Evolutionary conservation across 2,329 filamentous ascomycete species (phyloP).

Genomic region (Diplocarpon rosae): DNA sequence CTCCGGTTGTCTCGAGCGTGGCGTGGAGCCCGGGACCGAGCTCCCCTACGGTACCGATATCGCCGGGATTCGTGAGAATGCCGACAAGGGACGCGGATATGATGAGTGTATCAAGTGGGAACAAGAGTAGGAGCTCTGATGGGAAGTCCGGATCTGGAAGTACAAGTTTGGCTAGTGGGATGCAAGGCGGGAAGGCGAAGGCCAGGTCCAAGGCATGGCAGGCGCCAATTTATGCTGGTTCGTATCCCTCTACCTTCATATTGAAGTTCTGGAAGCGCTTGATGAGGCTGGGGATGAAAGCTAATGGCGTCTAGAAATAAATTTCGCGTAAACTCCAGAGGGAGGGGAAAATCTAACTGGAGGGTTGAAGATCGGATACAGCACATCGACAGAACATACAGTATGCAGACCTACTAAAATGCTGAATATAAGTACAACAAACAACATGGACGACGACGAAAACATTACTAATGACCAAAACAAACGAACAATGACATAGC

Average conservation of each 20-base stretch:
- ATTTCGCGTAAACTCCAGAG: too few species aligned
- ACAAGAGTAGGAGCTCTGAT: slow-evolving; percentile 24
- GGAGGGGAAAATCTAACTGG: too few species aligned
- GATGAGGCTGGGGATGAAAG: too few species aligned
- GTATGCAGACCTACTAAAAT: too few species aligned
- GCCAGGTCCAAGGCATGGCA: slow-evolving; percentile 33
- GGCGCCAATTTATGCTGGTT: slow-evolving; percentile 31
- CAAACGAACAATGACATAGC: too few species aligned
- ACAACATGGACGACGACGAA: too few species aligned
- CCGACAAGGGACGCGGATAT: slow-evolving; percentile 9
- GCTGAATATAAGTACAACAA: too few species aligned
- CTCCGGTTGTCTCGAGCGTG: slow-evolving; percentile 6
- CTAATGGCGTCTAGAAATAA: too few species aligned
- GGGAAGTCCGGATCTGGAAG: slow-evolving; percentile 20
- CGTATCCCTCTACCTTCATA: not conserved
- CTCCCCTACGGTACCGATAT: not conserved
- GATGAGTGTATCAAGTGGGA: slow-evolving; percentile 17
- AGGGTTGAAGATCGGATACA: too few species aligned
- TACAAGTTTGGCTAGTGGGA: slow-evolving; percentile 18
- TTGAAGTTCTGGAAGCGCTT: not conserved
- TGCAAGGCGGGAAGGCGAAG: slow-evolving; percentile 20
- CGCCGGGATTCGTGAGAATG: slow-evolving; percentile 1
- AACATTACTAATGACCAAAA: too few species aligned
- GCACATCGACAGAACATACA: too few species aligned
- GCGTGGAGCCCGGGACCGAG: slow-evolving; percentile 4